Base-by-base conservation (phyloP, 1,284 basidiomycete species). In the Cerioporus squamosus region DNA sequence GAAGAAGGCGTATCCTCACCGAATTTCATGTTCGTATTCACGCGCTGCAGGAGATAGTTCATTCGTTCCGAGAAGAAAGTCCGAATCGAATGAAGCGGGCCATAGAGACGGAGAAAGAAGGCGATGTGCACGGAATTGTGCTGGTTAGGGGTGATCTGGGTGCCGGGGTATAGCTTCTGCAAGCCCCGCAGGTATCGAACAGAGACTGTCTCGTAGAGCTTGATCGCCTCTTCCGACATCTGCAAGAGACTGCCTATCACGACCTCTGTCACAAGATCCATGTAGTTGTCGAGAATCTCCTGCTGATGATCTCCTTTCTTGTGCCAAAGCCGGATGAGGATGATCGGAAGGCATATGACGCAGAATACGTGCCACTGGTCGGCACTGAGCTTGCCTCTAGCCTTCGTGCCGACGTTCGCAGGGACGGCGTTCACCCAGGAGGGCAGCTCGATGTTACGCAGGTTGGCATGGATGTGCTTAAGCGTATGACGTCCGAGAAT, bases 121-220 rank as follows among this genome's bases (percentile, higher is more conserved):
- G 65, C 68, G 14, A 77, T 68, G 39, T 79, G 78, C 17, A 75
- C 57, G 0, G 70, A 55, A 10, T 67, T 63, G 51, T 79, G 77
- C n/a, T 77, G 74, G 40, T 67, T 70, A 2, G 74, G 72, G n/a
- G 60, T 61, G 3, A 76, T 36, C 1, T 47, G 42, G 33, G 69
- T 63, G 17, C 65, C 64, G n/a, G n/a, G n/a, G 63, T 70, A 77
- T 0, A 76, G 63, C 0, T 31, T 33, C 5, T 39, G 53, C 10
- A 69, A 51, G 0, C 40, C 50, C 2, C 14, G 18, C 8, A 72
- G 53, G 50, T 77, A 77, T 10, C 64, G 57, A 2, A 43, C 9
- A 5, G 74, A 68, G 26, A 53, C 38, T 10, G 31, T 1, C 10
- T 70, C 54, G 55, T 72, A 72, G 18, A 51, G 24, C 29, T 44